Evolutionary conservation across 2,329 filamentous ascomycete species (phyloP).

Genomic region (Saccharata proteae): DNA sequence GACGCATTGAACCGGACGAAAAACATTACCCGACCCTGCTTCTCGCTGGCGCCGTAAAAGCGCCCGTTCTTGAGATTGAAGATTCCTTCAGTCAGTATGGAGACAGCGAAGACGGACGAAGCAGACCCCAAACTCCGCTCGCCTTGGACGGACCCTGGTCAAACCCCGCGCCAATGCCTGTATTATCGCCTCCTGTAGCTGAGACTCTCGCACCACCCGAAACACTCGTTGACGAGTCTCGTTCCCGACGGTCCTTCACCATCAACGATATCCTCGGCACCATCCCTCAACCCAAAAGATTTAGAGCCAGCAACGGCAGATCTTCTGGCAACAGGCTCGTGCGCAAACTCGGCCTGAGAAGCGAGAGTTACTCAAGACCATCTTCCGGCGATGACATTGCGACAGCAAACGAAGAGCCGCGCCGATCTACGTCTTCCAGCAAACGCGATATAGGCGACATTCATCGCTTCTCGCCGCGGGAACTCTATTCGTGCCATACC

Average conservation of each 20-base stretch:
- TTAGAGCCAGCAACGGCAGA: conserved; percentile 21
- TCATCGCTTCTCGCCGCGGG: no score
- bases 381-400: no score
- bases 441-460: no score
- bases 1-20: conserved; percentile 32
- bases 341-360: no score
- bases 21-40: conserved; percentile 37
- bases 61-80: conserved; percentile 21
- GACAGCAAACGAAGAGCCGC: no score
- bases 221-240: conserved; percentile 16
- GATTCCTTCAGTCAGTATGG: conserved; percentile 25
- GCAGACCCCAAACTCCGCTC: conserved; percentile 26
- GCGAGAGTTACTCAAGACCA: no score
- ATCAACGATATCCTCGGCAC: conserved; percentile 32
- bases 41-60: conserved; percentile 29
- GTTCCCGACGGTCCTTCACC: conserved; percentile 38
- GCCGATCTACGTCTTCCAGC: no score
- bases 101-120: conserved; percentile 27
- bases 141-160: conserved; percentile 15
- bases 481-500: no score
- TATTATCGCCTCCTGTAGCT: no score
- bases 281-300: conserved; percentile 26
- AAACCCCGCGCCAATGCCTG: conserved; percentile 5
- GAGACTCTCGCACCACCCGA: conserved; percentile 8
- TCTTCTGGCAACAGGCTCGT: no score